These are phyloP conservation scores for Gigaspora rosea DNA, from an alignment of 192 early-diverging fungal species.

Conservation along the genomic window DNA sequence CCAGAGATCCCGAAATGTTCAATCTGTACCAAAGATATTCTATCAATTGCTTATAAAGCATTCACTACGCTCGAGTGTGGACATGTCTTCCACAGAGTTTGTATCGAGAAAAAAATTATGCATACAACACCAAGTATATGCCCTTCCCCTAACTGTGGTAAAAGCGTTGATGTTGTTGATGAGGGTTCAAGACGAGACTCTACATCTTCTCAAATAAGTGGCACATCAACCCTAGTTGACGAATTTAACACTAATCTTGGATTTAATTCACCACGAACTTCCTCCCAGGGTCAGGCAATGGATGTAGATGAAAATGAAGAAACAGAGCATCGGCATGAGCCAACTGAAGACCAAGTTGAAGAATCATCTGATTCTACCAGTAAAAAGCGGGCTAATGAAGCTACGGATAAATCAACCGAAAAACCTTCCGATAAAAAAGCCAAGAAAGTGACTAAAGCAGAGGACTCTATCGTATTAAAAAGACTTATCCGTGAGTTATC, in stretches of 20 bases:
- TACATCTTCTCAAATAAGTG: background rate
- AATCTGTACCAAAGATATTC: background rate
- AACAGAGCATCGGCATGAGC: background rate
- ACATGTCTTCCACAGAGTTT: background rate
- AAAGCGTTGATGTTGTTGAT: background rate
- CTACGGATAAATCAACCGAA: background rate
- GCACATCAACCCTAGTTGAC: background rate
- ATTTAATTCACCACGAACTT: background rate
- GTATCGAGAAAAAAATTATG: constrained; percentile 25
- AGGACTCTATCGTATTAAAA: constrained; percentile 27
- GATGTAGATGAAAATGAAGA: constrained; percentile 12
- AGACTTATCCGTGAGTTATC: constrained; percentile 13
- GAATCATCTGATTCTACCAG: background rate
- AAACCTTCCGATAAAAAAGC: constrained; percentile 10
- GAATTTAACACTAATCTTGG: background rate
- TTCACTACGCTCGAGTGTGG: background rate
- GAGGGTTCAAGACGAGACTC: background rate
- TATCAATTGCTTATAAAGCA: background rate
- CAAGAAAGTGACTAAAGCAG: constrained; percentile 15
- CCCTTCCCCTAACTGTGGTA: background rate
- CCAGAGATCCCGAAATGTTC: background rate
- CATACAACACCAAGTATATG: background rate
- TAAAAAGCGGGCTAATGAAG: constrained; percentile 11
- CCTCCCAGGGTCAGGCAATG: background rate
- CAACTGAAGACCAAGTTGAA: no score